Conservation (phyloP, 2,329 filamentous ascomycete genomes). For the Claviceps purpurea region DNA sequence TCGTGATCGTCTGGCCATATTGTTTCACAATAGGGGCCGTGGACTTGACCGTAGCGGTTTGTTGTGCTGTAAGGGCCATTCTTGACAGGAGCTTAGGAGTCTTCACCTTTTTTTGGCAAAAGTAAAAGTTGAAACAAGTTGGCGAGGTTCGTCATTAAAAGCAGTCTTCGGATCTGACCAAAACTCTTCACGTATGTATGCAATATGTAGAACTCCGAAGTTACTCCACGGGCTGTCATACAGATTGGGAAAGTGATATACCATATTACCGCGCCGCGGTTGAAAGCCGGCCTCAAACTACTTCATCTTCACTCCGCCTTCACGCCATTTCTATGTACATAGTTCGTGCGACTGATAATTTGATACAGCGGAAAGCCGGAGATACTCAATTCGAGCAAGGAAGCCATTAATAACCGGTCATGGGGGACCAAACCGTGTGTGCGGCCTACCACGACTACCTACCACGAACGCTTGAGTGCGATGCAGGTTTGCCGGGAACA, state of each 20-base stretch:
- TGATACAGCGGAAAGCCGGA: slow-evolving; percentile 2
- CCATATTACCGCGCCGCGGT: not conserved
- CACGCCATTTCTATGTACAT: not conserved
- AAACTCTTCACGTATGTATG: not conserved
- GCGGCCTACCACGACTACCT: not conserved
- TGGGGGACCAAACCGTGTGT: not conserved
- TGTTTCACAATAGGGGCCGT: slow-evolving; percentile 60
- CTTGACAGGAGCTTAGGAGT: not conserved
- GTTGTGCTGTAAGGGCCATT: slow-evolving; percentile 44
- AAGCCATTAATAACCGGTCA: not conserved
- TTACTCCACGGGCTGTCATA: not conserved
- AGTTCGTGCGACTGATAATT: not conserved
- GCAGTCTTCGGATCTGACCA: not conserved
- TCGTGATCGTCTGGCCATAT: slow-evolving; percentile 58
- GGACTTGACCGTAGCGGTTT: slow-evolving; percentile 61
- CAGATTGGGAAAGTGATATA: no score
- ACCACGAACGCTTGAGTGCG: not conserved
- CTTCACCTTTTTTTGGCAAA: no score
- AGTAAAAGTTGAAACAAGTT: no score
- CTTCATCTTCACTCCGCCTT: not conserved
- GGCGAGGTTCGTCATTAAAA: not conserved
- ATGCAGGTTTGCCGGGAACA: not conserved
- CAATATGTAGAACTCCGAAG: not conserved
- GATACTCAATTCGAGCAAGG: not conserved
- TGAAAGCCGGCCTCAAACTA: not conserved